These are phyloP conservation scores for Suillus lakei DNA, from an alignment of 768 basidiomycete genomes.

Conservation along the genomic window DNA sequence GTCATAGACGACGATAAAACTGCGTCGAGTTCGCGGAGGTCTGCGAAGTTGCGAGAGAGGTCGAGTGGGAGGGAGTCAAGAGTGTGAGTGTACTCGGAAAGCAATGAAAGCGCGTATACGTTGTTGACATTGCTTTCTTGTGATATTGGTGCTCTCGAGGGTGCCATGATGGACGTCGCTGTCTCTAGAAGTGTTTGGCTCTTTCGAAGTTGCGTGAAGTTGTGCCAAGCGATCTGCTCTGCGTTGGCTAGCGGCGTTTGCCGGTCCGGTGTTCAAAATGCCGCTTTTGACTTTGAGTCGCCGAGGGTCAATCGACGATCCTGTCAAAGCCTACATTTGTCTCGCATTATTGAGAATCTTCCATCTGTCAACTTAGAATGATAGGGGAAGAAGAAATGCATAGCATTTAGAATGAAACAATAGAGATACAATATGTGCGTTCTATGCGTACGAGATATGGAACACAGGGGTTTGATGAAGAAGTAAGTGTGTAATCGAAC, in stretches of 20 bases:
- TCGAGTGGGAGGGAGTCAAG: slow-evolving; percentile 94
- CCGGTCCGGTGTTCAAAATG: slow-evolving; percentile 29
- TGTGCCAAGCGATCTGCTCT: neutral
- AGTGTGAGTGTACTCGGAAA: slow-evolving; percentile 87
- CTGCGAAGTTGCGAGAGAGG: slow-evolving; percentile 92
- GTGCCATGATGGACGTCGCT: slow-evolving; percentile 36
- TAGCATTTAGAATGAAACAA: slow-evolving; percentile 16
- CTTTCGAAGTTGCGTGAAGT: neutral
- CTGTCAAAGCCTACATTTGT: neutral
- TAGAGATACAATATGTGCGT: slow-evolving; percentile 25
- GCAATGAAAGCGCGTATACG: slow-evolving; percentile 68
- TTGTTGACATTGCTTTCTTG: slow-evolving; percentile 41
- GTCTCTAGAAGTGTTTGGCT: neutral
- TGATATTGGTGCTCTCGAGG: slow-evolving; percentile 36
- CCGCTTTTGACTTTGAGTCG: neutral
- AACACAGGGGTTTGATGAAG: slow-evolving; percentile 26
- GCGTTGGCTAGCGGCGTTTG: slow-evolving; percentile 25
- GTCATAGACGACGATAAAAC: slow-evolving; percentile 90
- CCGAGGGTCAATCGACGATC: neutral
- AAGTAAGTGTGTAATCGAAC: slow-evolving; percentile 8
- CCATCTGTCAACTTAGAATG: neutral
- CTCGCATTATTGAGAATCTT: slow-evolving; percentile 13
- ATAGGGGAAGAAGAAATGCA: neutral
- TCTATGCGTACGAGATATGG: slow-evolving; percentile 22
- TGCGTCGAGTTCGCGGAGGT: slow-evolving; percentile 98